A percentile compares a stretch with the other conserved stretches of the same genome.
phyloP scores from a whole-genome alignment of 495 filamentous ascomycete species.

The Amorphotheca resinae region DNA sequence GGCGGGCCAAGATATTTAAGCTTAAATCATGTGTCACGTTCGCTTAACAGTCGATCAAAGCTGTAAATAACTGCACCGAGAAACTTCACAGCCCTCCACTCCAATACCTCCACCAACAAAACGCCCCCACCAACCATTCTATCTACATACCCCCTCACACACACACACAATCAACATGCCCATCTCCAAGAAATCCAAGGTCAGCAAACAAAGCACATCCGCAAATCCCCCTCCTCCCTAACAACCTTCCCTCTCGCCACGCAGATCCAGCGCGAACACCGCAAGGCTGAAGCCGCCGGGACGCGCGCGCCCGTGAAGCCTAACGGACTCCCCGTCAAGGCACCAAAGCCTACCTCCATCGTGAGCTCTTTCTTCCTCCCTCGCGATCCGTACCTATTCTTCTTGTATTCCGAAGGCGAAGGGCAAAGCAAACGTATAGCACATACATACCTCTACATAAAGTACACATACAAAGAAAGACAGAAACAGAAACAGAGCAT shows the following conservation, averaged over 20 bases:
- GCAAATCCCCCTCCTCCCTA: not conserved
- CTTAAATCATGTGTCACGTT: too few species aligned
- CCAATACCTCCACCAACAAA: too few species aligned
- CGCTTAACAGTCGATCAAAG: too few species aligned
- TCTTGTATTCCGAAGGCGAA: too few species aligned
- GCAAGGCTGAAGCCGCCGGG: conserved; percentile 28
- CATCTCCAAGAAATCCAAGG: conserved; percentile 23
- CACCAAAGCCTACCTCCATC: conserved; percentile 26
- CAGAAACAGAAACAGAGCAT: not conserved
- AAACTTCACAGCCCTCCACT: not conserved
- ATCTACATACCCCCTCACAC: too few species aligned
- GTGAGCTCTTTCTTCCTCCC: conserved; percentile 8
- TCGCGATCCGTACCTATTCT: too few species aligned
- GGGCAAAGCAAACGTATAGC: not conserved
- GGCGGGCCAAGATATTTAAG: too few species aligned
- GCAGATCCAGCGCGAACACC: conserved; percentile 28
- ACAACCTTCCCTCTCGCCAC: not conserved
- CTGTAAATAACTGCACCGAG: not conserved
- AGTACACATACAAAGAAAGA: not conserved
- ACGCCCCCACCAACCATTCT: too few species aligned
- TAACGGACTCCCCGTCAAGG: conserved; percentile 29
- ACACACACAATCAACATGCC: conserved; percentile 21
- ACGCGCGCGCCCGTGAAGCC: conserved; percentile 27
- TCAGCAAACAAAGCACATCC: too few species aligned
- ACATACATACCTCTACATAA: not conserved